These are phyloP conservation scores for Glycine soja DNA, from an alignment of 306 rosid species.

Conservation along the genomic window DNA sequence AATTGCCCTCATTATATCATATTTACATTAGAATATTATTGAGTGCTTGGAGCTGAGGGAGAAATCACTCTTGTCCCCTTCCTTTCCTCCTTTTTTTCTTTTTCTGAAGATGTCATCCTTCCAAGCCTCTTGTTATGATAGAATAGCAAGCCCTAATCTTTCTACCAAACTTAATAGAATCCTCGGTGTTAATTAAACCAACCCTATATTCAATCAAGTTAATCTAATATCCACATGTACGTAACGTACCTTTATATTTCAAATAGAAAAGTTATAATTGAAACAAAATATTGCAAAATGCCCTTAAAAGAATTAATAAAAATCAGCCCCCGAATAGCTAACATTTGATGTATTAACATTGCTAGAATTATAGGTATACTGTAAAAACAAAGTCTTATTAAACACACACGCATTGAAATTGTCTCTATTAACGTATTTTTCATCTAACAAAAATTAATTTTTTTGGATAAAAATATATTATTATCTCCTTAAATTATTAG, in stretches of 20 bases:
- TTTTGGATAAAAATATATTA: no score
- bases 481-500: no score
- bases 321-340: no score
- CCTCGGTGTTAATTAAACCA: constrained; percentile 17
- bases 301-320: no score
- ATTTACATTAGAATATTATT: background rate
- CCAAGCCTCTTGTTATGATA: background rate
- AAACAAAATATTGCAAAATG: background rate
- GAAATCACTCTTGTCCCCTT: background rate
- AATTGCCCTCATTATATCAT: background rate
- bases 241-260: background rate
- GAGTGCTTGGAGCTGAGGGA: constrained; percentile 25
- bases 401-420: no score
- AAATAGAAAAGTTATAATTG: background rate
- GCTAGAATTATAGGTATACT: no score
- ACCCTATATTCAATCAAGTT: background rate
- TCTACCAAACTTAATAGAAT: constrained; percentile 18
- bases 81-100: background rate
- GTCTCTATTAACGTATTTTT: no score
- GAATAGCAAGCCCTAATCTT: background rate
- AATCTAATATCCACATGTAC: background rate
- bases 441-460: no score
- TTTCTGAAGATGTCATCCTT: background rate
- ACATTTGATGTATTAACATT: no score
- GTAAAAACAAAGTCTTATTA: no score